Evolutionary conservation across 495 filamentous ascomycete genomes (phyloP), one percentile per base, ranked within the genome.

Genomic region (Xylaria longipes): DNA sequence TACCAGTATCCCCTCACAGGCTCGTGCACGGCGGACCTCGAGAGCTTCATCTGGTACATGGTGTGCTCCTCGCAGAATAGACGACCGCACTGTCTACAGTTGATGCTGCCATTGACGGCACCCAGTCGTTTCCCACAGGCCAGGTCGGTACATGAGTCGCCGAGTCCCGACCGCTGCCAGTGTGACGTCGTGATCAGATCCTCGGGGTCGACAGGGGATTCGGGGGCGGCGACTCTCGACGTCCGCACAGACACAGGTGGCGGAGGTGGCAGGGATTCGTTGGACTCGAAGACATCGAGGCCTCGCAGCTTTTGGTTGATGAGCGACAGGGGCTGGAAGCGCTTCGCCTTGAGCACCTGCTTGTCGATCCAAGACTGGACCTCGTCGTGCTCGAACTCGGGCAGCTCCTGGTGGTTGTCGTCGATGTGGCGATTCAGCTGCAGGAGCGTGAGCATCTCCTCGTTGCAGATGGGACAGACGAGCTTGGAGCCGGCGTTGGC

Each of bases 11-110:
- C 96, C 72, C 97, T 83, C 0, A 97, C 91, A 0, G 97, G 97
- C 73, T 99, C 97, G 84, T 97, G 94, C 72, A 91, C 88, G 5
- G 97, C 96, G 6, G 94, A 91, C 58, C 95, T 87, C 12, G 94
- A 97, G 25, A 99, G 88, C 86, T 96, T 98, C 93, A 98, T 98
- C 83, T 98, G 95, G 76, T 98, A 99, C 96, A 98, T 97, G 39
- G 95, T 98, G 83, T 99, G 97, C 73, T 97, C 93, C 78, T 98
- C 95, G 81, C 96, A 99, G 78, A 98, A 99, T 43, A 99, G 84
- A 72, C 90, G 92, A 0, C 96, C 96, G 73, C 96, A 99, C 65
- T 93, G 92, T 66, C 96, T 86, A 77, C 96, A 99, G 77, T 99
- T 97, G 73, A 98, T 90, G 70, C 86, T 93, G 20, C 95, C 94